These are phyloP conservation scores for Aspergillus mulundensis DNA, from an alignment of 495 filamentous ascomycete species.

Conservation along the genomic window DNA sequence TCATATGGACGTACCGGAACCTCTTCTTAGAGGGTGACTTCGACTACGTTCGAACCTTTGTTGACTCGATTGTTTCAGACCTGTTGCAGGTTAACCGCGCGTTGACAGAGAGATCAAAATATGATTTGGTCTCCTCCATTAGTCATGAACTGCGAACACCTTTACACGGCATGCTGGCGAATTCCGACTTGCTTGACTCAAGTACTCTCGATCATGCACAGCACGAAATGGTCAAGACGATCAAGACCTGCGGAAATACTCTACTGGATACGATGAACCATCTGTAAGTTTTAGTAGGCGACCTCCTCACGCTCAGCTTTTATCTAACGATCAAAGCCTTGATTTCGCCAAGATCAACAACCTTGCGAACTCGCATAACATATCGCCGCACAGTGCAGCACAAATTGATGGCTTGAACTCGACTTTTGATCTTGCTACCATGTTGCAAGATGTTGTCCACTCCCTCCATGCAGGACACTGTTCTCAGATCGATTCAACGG, in stretches of 20 bases:
- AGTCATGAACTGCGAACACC: slow-evolving; percentile 74
- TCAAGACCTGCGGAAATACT: slow-evolving; percentile 60
- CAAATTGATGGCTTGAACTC: slow-evolving; percentile 11
- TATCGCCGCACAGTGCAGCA: not conserved
- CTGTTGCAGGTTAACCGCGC: slow-evolving; percentile 50
- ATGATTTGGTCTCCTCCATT: slow-evolving; percentile 67
- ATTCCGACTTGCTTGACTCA: slow-evolving; percentile 59
- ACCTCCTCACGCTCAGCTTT: not conserved
- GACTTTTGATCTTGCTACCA: slow-evolving; percentile 15
- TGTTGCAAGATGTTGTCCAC: slow-evolving; percentile 20
- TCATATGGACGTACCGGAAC: slow-evolving; percentile 52
- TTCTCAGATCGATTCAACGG: slow-evolving; percentile 11
- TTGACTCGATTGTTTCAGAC: slow-evolving; percentile 58
- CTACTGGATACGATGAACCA: slow-evolving; percentile 66
- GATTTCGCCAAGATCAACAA: slow-evolving; percentile 57
- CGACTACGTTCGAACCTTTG: slow-evolving; percentile 54
- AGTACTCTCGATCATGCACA: slow-evolving; percentile 49
- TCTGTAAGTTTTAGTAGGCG: slow-evolving; percentile 32
- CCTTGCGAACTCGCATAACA: slow-evolving; percentile 18
- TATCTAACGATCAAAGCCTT: slow-evolving; percentile 22
- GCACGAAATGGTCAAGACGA: slow-evolving; percentile 54
- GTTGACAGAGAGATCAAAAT: slow-evolving; percentile 54
- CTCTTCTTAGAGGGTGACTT: slow-evolving; percentile 46
- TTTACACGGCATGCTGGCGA: slow-evolving; percentile 64
- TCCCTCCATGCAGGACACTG: slow-evolving; percentile 19